phyloP scores from a whole-genome alignment of 257 asterid genomes.

The Lantana camara region DNA sequence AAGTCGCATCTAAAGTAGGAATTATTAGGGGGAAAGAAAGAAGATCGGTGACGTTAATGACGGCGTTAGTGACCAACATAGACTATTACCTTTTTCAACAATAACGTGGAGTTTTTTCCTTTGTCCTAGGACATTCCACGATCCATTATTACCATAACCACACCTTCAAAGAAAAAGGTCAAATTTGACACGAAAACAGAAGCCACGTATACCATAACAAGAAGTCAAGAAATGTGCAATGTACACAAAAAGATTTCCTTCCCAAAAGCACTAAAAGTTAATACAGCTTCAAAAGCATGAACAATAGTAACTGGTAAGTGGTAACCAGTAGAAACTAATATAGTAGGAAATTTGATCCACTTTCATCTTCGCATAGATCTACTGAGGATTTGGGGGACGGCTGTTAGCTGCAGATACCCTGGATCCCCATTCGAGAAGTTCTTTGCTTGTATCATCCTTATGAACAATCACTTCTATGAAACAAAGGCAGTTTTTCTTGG shows the following conservation, averaged over 20 bases:
- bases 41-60: background rate
- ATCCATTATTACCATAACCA: background rate
- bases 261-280: background rate
- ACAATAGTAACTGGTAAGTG: background rate
- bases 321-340: background rate
- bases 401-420: constrained; percentile 80
- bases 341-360: too few relatives aligned
- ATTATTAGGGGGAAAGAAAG: too few relatives aligned
- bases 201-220: background rate
- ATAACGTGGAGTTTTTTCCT: too few relatives aligned
- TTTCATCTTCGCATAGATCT: constrained; percentile 12
- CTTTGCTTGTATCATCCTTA: constrained; percentile 91
- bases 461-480: constrained; percentile 84
- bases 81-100: background rate
- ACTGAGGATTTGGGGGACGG: constrained; percentile 88
- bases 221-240: background rate
- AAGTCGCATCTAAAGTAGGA: background rate
- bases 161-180: background rate
- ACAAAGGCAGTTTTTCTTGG: constrained; percentile 63
- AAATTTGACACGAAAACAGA: background rate
- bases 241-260: background rate
- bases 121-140: constrained; percentile 3
- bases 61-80: background rate
- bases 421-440: constrained; percentile 88
- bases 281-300: background rate